Evolutionary conservation across 2,329 filamentous ascomycete genomes (phyloP), one percentile per base, ranked within the genome.

Genomic region (Colletotrichum zoysiae): DNA sequence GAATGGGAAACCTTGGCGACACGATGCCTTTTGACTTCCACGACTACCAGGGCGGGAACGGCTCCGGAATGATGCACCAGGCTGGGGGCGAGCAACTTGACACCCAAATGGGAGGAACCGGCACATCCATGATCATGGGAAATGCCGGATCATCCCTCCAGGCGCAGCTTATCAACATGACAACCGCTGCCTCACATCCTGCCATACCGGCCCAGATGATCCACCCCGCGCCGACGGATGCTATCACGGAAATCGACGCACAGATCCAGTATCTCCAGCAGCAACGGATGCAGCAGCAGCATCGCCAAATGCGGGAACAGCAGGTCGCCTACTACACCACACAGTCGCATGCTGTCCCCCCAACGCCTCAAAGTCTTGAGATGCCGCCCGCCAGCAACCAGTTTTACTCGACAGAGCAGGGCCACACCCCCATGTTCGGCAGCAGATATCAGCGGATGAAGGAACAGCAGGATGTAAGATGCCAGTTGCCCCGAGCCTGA

Each of bases 351-450:
- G 90, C 92, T 64, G 88, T 94, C 9, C 93, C 93, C 7, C 93
- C 93, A 2, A 96, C 93, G 18, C 93, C 93, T 0, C 93, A 93
- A 79, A 95, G 93, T 78, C 86, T 94, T 35, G 93, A 95, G 78
- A 89, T 95, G 82, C 90, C 92, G 79, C 88, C 84, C 77, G 89
- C 83, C 74, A 87, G 80, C 76, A 85, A 75, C 79, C 88, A 89
- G 67, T 90, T 86, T 75, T 94, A 91, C 78, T 80, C 89, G 65
- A 86, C 88, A 56, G 84, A 89, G 50, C 86, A 88, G 67, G 72
- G 76, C 78, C 87, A 89, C 59, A 88, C 90, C 50, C 85, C 89
- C 64, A 86, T 92, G 76, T 91, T 91, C 75, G 92, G 95, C 71
- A 76, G 76, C 72, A 84, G 86, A 63, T 93, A 91, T 77, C 89